Conservation (phyloP, 2,329 filamentous ascomycete species). For the Pseudopithomyces maydicus region DNA sequence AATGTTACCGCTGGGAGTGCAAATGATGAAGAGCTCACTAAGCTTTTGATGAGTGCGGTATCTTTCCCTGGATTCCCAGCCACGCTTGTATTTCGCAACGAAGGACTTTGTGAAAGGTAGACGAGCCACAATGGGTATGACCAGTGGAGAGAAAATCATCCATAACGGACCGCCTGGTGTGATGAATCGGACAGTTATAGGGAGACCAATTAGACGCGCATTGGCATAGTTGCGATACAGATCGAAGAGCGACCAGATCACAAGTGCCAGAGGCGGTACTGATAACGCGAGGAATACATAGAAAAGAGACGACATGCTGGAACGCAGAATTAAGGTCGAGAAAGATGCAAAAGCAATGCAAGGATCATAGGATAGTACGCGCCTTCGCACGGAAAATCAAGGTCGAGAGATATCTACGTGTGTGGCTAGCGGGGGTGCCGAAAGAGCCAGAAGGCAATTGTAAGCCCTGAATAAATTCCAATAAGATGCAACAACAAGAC, state of each 20-base stretch:
- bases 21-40: conserved; percentile 16
- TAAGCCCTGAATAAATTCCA: too few species aligned
- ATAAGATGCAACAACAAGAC: too few species aligned
- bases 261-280: neutral
- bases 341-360: too few species aligned
- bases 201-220: conserved; percentile 7
- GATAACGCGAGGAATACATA: neutral
- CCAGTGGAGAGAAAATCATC: conserved; percentile 8
- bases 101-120: conserved; percentile 12
- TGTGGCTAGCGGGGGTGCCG: too few species aligned
- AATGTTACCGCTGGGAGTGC: conserved; percentile 12
- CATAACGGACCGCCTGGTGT: conserved; percentile 8
- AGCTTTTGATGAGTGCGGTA: conserved; percentile 8
- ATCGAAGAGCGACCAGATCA: neutral
- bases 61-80: conserved; percentile 15
- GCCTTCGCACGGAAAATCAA: too few species aligned
- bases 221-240: neutral
- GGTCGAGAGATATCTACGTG: too few species aligned
- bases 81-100: conserved; percentile 9
- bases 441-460: too few species aligned
- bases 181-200: conserved; percentile 7
- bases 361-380: neutral
- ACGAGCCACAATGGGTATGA: conserved; percentile 4
- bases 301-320: neutral
- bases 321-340: neutral